A percentile compares a stretch with the other conserved stretches of the same genome.
phyloP scores from a whole-genome alignment of 805 yeast genomes.

The Saturnispora serradocipensis region DNA sequence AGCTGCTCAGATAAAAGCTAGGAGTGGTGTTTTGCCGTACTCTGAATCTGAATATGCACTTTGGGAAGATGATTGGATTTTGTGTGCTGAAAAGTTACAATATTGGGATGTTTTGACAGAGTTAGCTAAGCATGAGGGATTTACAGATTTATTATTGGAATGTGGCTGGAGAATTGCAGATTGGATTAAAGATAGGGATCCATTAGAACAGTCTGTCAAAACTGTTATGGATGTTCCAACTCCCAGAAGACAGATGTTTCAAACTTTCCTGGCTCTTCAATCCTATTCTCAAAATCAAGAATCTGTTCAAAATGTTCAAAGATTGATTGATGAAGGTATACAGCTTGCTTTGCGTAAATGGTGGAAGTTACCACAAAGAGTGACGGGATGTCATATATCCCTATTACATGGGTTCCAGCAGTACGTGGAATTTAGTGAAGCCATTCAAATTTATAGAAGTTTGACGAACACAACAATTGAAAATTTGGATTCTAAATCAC shows the following conservation, averaged over 20 bases:
- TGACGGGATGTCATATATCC: slow-evolving; percentile 79
- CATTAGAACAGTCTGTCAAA: slow-evolving; percentile 87
- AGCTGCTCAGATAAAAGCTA: slow-evolving; percentile 91
- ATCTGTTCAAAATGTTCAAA: slow-evolving; percentile 73
- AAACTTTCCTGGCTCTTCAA: slow-evolving; percentile 86
- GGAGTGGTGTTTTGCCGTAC: slow-evolving; percentile 91
- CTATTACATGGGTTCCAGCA: slow-evolving; percentile 92
- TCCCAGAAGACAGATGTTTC: slow-evolving; percentile 91
- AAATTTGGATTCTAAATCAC: slow-evolving; percentile 85
- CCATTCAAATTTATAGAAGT: slow-evolving; percentile 85
- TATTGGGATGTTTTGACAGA: slow-evolving; percentile 98
- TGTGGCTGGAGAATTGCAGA: slow-evolving; percentile 99
- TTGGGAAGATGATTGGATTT: slow-evolving; percentile 99
- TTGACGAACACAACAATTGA: slow-evolving; percentile 85
- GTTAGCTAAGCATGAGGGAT: slow-evolving; percentile 95
- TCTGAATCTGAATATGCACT: slow-evolving; percentile 90
- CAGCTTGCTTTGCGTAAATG: slow-evolving; percentile 87
- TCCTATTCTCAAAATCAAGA: slow-evolving; percentile 89
- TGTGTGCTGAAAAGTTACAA: slow-evolving; percentile 93
- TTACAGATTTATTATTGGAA: slow-evolving; percentile 87
- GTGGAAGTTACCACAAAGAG: slow-evolving; percentile 74
- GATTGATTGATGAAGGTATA: slow-evolving; percentile 91
- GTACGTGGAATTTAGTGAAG: slow-evolving; percentile 95
- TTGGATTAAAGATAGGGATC: slow-evolving; percentile 93
- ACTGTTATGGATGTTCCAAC: slow-evolving; percentile 98